Percentiles rank a stretch among this genome's conserved stretches.
phyloP scores from a whole-genome alignment of 495 filamentous ascomycete genomes.

The Articulospora tetracladia region DNA sequence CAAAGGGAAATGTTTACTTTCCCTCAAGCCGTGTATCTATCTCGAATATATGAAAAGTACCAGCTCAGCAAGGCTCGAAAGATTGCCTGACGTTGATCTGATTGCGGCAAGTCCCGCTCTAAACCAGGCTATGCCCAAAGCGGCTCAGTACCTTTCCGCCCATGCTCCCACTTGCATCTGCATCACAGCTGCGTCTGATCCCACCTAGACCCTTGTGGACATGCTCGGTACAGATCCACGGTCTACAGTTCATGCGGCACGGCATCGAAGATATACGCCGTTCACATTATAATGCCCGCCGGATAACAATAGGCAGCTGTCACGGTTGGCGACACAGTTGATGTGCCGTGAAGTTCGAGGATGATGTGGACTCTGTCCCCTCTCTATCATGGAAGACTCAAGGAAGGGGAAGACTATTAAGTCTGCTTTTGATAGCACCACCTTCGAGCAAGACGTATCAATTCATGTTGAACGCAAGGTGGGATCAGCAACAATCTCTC shows the following conservation, averaged over 20 bases:
- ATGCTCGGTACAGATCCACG: not conserved
- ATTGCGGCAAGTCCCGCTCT: constrained; percentile 7
- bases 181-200: too few relatives aligned
- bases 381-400: constrained; percentile 30
- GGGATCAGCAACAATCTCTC: constrained; percentile 74
- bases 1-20: not conserved
- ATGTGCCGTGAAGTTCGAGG: not conserved
- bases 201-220: too few relatives aligned
- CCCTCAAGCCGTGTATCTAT: too few relatives aligned
- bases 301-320: too few relatives aligned
- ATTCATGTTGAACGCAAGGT: constrained; percentile 71
- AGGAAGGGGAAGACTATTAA: constrained; percentile 46
- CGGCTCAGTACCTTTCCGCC: not conserved
- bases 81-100: not conserved
- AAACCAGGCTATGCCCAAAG: not conserved
- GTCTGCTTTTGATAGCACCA: constrained; percentile 80
- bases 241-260: too few relatives aligned
- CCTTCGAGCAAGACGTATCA: constrained; percentile 78
- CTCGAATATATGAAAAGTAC: too few relatives aligned
- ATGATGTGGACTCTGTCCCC: not conserved
- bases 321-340: too few relatives aligned
- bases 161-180: too few relatives aligned
- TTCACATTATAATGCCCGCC: too few relatives aligned
- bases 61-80: too few relatives aligned
- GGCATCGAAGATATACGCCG: too few relatives aligned